Percentiles rank a stretch among this genome's conserved stretches.
Evolutionary conservation across 768 basidiomycete species (phyloP).

Genomic region (Mycena floridula): DNA sequence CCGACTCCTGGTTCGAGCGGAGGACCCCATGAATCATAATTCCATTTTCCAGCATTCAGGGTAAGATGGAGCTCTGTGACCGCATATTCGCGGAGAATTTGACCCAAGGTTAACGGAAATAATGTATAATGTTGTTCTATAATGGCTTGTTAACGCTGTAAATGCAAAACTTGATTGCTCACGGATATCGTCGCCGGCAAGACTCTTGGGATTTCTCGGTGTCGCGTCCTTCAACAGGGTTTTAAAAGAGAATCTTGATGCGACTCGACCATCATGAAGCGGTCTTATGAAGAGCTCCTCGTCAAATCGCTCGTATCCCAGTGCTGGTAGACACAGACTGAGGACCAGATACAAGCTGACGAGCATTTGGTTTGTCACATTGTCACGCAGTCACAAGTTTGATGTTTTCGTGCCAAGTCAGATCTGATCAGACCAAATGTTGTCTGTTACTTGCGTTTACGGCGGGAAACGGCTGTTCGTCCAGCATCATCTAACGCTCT

Average conservation of each 20-base stretch:
- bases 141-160: background rate
- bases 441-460: no score
- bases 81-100: slow-evolving; percentile 80
- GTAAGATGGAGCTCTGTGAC: slow-evolving; percentile 86
- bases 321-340: background rate
- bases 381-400: no score
- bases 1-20: slow-evolving; percentile 73
- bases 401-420: no score
- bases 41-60: slow-evolving; percentile 90
- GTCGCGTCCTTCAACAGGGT: slow-evolving; percentile 48
- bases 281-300: slow-evolving; percentile 41
- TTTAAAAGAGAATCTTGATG: slow-evolving; percentile 74
- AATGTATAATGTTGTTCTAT: slow-evolving; percentile 69
- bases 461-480: no score
- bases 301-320: slow-evolving; percentile 37
- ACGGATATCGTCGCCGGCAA: slow-evolving; percentile 46
- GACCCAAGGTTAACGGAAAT: slow-evolving; percentile 82
- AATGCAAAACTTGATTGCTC: slow-evolving; percentile 5
- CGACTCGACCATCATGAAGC: slow-evolving; percentile 78
- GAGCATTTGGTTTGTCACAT: background rate
- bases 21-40: slow-evolving; percentile 78
- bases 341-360: background rate
- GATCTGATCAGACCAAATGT: no score
- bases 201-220: slow-evolving; percentile 49
- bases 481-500: no score